Evolutionary conservation across 1,284 basidiomycete species (phyloP).

Genomic region (Flammula alnicola): DNA sequence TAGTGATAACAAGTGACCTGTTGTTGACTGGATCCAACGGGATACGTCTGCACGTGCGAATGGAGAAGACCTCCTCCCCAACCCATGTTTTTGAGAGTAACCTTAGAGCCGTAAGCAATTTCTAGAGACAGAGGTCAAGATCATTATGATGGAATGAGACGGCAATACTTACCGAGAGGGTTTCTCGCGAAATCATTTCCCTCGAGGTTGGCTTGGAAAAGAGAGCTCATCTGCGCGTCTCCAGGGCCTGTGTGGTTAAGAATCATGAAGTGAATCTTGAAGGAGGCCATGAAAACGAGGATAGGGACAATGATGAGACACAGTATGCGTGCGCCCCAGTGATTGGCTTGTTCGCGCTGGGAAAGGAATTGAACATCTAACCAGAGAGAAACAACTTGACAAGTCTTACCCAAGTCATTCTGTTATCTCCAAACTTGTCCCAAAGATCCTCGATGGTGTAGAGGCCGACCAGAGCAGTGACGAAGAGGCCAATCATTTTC

Average conservation of each 20-base stretch:
- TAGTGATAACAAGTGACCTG: constrained; percentile 99
- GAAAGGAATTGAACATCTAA: constrained; percentile 14
- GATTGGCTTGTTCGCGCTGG: constrained; percentile 82
- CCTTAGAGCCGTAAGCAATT: constrained; percentile 86
- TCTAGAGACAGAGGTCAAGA: constrained; percentile 45
- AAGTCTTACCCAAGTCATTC: constrained; percentile 83
- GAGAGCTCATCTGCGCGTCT: constrained; percentile 97
- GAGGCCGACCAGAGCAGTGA: constrained; percentile 90
- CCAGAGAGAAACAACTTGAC: constrained; percentile 4
- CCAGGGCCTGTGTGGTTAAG: constrained; percentile 95
- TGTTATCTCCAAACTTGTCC: constrained; percentile 97
- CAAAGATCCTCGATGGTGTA: constrained; percentile 98
- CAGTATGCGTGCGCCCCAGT: constrained; percentile 88
- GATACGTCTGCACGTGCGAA: constrained; percentile 95
- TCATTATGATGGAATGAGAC: constrained; percentile 7
- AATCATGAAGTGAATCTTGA: constrained; percentile 96
- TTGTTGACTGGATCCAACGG: constrained; percentile 92
- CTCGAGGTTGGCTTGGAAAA: constrained; percentile 96
- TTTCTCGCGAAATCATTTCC: constrained; percentile 93
- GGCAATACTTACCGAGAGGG: constrained; percentile 77
- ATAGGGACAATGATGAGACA: constrained; percentile 92
- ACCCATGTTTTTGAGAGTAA: constrained; percentile 97
- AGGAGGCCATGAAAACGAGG: constrained; percentile 90
- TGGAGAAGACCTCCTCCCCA: constrained; percentile 97
- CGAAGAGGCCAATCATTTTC: constrained; percentile 97